Evolutionary conservation across 2,329 filamentous ascomycete genomes (phyloP).

Genomic region (Neocatenulostroma microsporum): DNA sequence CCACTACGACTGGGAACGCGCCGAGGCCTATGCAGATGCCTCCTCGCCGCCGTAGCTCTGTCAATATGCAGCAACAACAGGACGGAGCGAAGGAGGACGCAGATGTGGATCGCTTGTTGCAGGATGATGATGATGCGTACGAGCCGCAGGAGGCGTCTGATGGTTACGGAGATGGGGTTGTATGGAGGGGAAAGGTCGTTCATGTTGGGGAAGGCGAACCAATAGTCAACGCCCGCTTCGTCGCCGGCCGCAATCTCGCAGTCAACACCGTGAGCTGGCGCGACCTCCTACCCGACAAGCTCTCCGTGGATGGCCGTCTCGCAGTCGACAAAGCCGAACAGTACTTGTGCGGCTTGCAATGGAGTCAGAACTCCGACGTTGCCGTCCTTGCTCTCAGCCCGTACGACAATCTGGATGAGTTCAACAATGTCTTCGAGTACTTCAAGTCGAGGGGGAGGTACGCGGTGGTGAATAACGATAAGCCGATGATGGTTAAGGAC

Average conservation of each 20-base stretch:
- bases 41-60: conserved; percentile 35
- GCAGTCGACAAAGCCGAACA: conserved; percentile 75
- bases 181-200: conserved; percentile 67
- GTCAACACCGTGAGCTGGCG: conserved; percentile 62
- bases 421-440: conserved; percentile 76
- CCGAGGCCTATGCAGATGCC: conserved; percentile 38
- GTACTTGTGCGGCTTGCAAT: conserved; percentile 81
- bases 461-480: conserved; percentile 67
- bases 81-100: conserved; percentile 64
- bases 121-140: conserved; percentile 77
- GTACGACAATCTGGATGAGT: conserved; percentile 55
- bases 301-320: conserved; percentile 72
- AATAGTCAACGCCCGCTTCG: conserved; percentile 66
- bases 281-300: conserved; percentile 61
- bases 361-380: conserved; percentile 74
- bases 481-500: conserved; percentile 62
- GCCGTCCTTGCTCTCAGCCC: conserved; percentile 65
- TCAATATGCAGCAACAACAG: no score
- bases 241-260: conserved; percentile 74
- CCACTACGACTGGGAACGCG: conserved; percentile 23
- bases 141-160: conserved; percentile 68
- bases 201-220: conserved; percentile 32
- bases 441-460: conserved; percentile 76
- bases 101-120: conserved; percentile 81
- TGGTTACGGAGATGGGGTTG: conserved; percentile 60